Percentiles rank a stretch among this genome's conserved stretches.
Conservation (phyloP, 1,284 basidiomycete genomes). For the Cryptococcus neoformans region DNA sequence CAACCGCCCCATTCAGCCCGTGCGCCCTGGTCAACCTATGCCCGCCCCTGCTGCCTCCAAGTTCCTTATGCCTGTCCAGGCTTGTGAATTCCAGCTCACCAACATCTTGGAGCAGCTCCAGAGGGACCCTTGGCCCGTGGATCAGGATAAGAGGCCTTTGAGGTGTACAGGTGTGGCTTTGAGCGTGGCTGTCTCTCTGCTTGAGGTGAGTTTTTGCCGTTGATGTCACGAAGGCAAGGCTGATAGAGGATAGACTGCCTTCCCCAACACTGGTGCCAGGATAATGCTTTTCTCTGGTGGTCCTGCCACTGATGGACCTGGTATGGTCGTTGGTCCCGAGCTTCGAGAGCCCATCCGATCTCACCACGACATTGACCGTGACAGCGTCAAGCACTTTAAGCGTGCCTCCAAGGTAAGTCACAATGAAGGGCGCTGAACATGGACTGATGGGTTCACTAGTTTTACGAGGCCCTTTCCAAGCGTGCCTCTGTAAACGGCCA, state of each 20-base stretch:
- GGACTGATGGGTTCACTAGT: slow-evolving; percentile 54
- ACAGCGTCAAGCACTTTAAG: slow-evolving; percentile 97
- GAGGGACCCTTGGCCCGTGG: slow-evolving; percentile 97
- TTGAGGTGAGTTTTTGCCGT: slow-evolving; percentile 61
- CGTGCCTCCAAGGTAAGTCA: slow-evolving; percentile 69
- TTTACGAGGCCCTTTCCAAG: slow-evolving; percentile 94
- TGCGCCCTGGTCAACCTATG: slow-evolving; percentile 77
- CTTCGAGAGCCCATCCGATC: slow-evolving; percentile 97
- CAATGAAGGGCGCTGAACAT: background rate
- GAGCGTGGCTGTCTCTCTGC: slow-evolving; percentile 88
- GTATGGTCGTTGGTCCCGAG: slow-evolving; percentile 94
- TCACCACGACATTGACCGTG: slow-evolving; percentile 98
- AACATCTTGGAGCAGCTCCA: slow-evolving; percentile 85
- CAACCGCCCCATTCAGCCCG: slow-evolving; percentile 43
- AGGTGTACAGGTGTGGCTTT: slow-evolving; percentile 94
- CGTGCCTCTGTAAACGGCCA: slow-evolving; percentile 94
- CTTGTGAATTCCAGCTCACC: slow-evolving; percentile 96
- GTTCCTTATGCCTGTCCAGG: slow-evolving; percentile 89
- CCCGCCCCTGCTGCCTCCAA: slow-evolving; percentile 76
- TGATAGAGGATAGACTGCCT: slow-evolving; percentile 62
- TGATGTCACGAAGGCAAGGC: background rate
- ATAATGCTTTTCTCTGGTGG: slow-evolving; percentile 98
- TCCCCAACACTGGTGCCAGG: slow-evolving; percentile 91
- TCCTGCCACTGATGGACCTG: slow-evolving; percentile 95
- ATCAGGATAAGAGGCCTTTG: slow-evolving; percentile 90